A percentile compares a stretch with the other conserved stretches of the same genome.
Evolutionary conservation across 768 basidiomycete species (phyloP).

Genomic region (Chiua virens): DNA sequence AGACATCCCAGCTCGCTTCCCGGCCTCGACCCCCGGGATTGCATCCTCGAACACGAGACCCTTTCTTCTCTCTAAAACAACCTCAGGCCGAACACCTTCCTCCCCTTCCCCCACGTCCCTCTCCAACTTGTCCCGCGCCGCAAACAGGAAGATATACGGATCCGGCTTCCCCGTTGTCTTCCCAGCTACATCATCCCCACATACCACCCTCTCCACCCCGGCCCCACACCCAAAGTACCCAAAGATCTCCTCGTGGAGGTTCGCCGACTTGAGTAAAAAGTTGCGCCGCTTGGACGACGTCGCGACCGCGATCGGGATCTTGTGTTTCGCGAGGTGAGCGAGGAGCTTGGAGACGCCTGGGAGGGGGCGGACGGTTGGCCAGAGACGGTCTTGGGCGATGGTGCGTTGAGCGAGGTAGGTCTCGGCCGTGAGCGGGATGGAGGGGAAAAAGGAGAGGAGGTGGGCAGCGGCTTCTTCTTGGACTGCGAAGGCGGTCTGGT

Average conservation of each 20-base stretch:
- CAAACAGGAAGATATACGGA: constrained; percentile 78
- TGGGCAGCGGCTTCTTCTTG: constrained; percentile 63
- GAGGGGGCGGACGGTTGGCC: constrained; percentile 70
- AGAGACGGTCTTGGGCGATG: constrained; percentile 56
- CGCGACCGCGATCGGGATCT: constrained; percentile 78
- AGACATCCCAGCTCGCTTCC: constrained; percentile 82
- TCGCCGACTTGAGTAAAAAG: constrained; percentile 64
- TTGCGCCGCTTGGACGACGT: constrained; percentile 71
- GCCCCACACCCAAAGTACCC: constrained; percentile 32
- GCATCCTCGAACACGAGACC: constrained; percentile 87
- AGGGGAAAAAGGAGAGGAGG: constrained; percentile 76
- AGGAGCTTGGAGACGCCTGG: constrained; percentile 73
- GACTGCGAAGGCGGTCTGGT: constrained; percentile 39
- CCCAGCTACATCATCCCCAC: constrained; percentile 64
- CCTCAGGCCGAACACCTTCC: constrained; percentile 31
- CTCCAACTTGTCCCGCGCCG: constrained; percentile 61
- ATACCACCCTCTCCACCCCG: constrained; percentile 55
- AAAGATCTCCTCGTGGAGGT: constrained; percentile 58
- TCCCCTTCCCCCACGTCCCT: constrained; percentile 53
- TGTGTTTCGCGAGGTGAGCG: constrained; percentile 63
- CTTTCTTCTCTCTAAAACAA: constrained; percentile 49
- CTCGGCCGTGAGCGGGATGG: constrained; percentile 61
- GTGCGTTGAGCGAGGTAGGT: constrained; percentile 59
- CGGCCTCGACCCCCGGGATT: constrained; percentile 74
- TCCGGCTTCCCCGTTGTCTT: constrained; percentile 70